Evolutionary conservation across 768 basidiomycete genomes (phyloP).

Genomic region (Suillus subaureus): DNA sequence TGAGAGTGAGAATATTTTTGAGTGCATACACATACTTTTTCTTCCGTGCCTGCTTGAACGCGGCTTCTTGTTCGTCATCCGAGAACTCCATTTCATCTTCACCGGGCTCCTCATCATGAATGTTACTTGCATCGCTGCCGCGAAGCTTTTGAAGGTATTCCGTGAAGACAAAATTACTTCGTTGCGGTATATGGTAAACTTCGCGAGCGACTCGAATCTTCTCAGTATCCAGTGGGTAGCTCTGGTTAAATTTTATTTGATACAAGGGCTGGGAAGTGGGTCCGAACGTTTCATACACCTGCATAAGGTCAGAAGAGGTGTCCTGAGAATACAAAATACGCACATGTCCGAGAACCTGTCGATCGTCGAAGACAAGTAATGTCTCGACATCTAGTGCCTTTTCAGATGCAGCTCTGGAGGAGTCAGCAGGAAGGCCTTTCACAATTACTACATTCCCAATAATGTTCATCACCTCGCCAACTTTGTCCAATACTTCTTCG

Average conservation of each 20-base stretch:
- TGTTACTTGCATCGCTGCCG: conserved; percentile 93
- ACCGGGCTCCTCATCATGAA: conserved; percentile 91
- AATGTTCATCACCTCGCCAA: conserved; percentile 79
- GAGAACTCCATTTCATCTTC: conserved; percentile 93
- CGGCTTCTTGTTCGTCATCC: conserved; percentile 90
- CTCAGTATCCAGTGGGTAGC: conserved; percentile 60
- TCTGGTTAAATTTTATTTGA: conserved; percentile 76
- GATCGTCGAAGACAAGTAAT: conserved; percentile 86
- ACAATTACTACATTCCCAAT: conserved; percentile 76
- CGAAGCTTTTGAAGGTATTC: conserved; percentile 67
- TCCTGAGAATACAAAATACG: conserved; percentile 32
- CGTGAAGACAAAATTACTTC: conserved; percentile 85
- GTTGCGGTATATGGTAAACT: conserved; percentile 81
- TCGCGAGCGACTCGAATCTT: conserved; percentile 57
- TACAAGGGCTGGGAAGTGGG: conserved; percentile 90
- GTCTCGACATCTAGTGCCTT: conserved; percentile 86
- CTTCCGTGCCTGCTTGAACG: conserved; percentile 62
- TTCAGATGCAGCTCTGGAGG: conserved; percentile 50
- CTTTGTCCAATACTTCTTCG: conserved; percentile 69
- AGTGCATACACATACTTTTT: conserved; percentile 48
- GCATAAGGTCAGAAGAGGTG: conserved; percentile 19
- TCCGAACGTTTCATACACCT: conserved; percentile 96
- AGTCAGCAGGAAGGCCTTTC: conserved; percentile 54
- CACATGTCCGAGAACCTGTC: conserved; percentile 89
- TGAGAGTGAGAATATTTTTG: conserved; percentile 4